These are phyloP conservation scores for Arthrobotrys iridis DNA, from an alignment of 2,329 filamentous ascomycete species.

Conservation along the genomic window DNA sequence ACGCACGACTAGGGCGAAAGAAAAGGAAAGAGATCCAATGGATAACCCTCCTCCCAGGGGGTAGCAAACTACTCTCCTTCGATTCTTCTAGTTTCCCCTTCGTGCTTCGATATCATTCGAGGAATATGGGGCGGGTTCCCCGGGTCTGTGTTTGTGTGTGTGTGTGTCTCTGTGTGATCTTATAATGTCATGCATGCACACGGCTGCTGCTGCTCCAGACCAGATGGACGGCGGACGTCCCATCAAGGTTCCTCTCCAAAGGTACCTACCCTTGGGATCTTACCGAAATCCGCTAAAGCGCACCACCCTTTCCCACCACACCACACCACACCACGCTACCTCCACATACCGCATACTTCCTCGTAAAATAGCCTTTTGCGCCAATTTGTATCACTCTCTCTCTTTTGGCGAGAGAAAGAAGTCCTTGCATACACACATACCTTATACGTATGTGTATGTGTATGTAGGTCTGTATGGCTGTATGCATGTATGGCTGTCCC, in stretches of 20 bases:
- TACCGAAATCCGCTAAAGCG: constrained; percentile 54
- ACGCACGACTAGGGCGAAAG: too few relatives aligned
- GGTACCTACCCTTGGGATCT: constrained; percentile 46
- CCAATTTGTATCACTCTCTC: constrained; percentile 31
- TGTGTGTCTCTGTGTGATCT: too few relatives aligned
- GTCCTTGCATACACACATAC: not conserved
- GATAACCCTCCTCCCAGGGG: not conserved
- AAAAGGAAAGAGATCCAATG: too few relatives aligned
- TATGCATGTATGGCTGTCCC: not conserved
- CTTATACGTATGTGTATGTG: not conserved
- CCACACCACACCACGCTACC: constrained; percentile 3
- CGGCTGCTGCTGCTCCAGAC: constrained; percentile 17
- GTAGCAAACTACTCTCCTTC: too few relatives aligned
- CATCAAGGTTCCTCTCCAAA: constrained; percentile 53
- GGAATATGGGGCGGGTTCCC: constrained; percentile 17
- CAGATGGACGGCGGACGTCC: constrained; percentile 30
- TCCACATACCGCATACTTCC: constrained; percentile 6
- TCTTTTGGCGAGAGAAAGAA: not conserved
- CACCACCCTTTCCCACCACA: constrained; percentile 35
- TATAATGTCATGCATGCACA: constrained; percentile 55
- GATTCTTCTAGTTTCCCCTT: too few relatives aligned
- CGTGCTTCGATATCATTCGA: constrained; percentile 4
- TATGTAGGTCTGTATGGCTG: not conserved
- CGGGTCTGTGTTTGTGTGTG: too few relatives aligned
- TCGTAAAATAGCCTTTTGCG: constrained; percentile 41